Conservation (phyloP, 176 grass and related monocot genomes). For the Zizania latifolia region DNA sequence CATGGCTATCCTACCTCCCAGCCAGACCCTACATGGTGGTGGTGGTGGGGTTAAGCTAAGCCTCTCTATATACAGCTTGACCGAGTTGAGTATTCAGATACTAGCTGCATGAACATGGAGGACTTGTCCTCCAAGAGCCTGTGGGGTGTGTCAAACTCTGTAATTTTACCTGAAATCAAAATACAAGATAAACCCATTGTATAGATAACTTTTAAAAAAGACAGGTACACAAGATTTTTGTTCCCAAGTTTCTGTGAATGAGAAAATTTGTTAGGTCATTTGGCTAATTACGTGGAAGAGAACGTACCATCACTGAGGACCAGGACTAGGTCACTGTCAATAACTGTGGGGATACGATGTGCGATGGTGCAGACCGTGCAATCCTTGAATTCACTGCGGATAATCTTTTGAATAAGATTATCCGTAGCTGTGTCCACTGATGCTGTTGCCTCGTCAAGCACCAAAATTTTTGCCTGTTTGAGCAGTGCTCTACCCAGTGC, state of each 20-base stretch:
- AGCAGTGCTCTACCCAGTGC: constrained; percentile 85
- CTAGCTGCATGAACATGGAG: constrained; percentile 87
- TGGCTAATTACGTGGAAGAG: constrained; percentile 6
- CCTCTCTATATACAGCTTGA: constrained; percentile 64
- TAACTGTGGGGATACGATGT: constrained; percentile 93
- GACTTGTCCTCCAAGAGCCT: constrained; percentile 74
- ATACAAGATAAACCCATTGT: background rate
- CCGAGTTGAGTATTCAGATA: constrained; percentile 81
- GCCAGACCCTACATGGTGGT: constrained; percentile 21
- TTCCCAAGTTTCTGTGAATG: background rate
- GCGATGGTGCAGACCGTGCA: constrained; percentile 97
- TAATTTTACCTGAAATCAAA: constrained; percentile 73
- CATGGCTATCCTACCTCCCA: constrained; percentile 34
- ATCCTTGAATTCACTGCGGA: constrained; percentile 83
- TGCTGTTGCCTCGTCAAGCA: constrained; percentile 95
- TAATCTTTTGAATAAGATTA: constrained; percentile 98
- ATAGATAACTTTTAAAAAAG: background rate
- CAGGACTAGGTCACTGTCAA: constrained; percentile 94
- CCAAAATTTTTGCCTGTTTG: constrained; percentile 85
- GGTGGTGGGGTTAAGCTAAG: constrained; percentile 39
- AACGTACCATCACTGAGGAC: constrained; percentile 79
- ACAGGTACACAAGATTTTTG: background rate
- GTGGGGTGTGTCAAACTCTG: constrained; percentile 75
- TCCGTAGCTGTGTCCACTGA: constrained; percentile 96
- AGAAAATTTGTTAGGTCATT: background rate